These are phyloP conservation scores for Blastobotrys elegans DNA, from an alignment of 1,139 yeast species.

Conservation along the genomic window DNA sequence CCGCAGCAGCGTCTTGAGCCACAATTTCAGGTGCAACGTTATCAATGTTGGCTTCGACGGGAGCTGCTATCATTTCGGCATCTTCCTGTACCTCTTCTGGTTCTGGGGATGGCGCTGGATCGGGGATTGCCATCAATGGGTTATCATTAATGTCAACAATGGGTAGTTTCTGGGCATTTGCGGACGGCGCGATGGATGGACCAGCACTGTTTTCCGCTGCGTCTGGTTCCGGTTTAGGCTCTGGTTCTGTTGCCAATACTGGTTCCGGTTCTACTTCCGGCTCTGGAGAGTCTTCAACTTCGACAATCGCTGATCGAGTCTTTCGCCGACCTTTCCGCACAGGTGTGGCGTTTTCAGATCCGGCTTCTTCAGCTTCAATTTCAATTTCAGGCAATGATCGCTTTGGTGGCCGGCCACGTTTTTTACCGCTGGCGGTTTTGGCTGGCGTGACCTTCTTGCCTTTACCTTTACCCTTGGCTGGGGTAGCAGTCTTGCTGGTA, in stretches of 20 bases:
- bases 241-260: not conserved
- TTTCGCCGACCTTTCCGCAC: conserved; percentile 13
- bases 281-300: too few species aligned
- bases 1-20: conserved; percentile 1
- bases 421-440: conserved; percentile 16
- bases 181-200: not conserved
- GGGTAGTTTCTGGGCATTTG: not conserved
- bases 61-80: not conserved
- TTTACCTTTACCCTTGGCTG: conserved; percentile 2
- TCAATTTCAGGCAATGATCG: conserved; percentile 15
- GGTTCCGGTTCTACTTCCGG: not conserved
- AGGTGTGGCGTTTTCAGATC: not conserved
- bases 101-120: not conserved
- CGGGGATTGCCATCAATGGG: not conserved
- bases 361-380: too few species aligned
- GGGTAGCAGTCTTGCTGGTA: not conserved
- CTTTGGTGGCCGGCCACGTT: conserved; percentile 33
- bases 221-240: not conserved
- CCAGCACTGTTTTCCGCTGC: not conserved
- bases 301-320: not conserved
- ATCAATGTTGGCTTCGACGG: not conserved
- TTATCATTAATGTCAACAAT: not conserved
- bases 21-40: not conserved
- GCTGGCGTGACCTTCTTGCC: not conserved
- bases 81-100: not conserved